Percentiles rank a stretch among this genome's conserved stretches.
Conservation (phyloP, 805 yeast genomes). For the Blastobotrys peoriensis region DNA sequence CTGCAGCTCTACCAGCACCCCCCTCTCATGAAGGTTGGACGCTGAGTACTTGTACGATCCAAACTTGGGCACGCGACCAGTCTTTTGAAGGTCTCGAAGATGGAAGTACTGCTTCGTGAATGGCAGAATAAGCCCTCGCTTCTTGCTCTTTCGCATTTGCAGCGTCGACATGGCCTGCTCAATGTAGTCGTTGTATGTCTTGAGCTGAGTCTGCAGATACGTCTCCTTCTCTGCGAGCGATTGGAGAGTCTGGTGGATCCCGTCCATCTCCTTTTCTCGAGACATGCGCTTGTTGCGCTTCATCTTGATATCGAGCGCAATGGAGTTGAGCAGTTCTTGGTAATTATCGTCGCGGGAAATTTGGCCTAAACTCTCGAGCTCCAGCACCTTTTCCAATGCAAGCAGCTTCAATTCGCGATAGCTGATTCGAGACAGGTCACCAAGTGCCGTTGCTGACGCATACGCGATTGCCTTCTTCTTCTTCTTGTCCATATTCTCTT, state of each 20-base stretch:
- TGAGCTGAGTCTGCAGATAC: slow-evolving; percentile 37
- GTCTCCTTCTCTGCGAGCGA: slow-evolving; percentile 42
- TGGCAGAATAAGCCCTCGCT: slow-evolving; percentile 32
- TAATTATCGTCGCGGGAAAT: slow-evolving; percentile 64
- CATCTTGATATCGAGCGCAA: slow-evolving; percentile 70
- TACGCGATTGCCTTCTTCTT: slow-evolving; percentile 29
- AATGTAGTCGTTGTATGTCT: slow-evolving; percentile 41
- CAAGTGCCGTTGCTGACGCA: slow-evolving; percentile 38
- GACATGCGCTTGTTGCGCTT: slow-evolving; percentile 47
- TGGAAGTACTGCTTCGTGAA: slow-evolving; percentile 75
- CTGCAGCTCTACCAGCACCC: slow-evolving; percentile 54
- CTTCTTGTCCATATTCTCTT: slow-evolving; percentile 33
- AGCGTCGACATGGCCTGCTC: slow-evolving; percentile 45
- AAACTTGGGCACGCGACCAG: slow-evolving; percentile 63
- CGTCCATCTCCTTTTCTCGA: slow-evolving; percentile 41
- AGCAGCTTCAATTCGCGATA: slow-evolving; percentile 74
- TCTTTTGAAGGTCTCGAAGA: slow-evolving; percentile 59
- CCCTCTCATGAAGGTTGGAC: slow-evolving; percentile 66
- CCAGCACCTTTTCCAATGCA: slow-evolving; percentile 68
- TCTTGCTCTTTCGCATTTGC: slow-evolving; percentile 35
- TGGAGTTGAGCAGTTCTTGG: slow-evolving; percentile 74
- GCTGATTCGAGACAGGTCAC: slow-evolving; percentile 40
- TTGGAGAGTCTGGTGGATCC: slow-evolving; percentile 40
- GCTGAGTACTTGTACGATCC: slow-evolving; percentile 76
- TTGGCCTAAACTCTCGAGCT: slow-evolving; percentile 62